Evolutionary conservation across 1,139 yeast genomes (phyloP), one percentile per base, ranked within the genome.

Genomic region (Trichomonascaceae sp.): DNA sequence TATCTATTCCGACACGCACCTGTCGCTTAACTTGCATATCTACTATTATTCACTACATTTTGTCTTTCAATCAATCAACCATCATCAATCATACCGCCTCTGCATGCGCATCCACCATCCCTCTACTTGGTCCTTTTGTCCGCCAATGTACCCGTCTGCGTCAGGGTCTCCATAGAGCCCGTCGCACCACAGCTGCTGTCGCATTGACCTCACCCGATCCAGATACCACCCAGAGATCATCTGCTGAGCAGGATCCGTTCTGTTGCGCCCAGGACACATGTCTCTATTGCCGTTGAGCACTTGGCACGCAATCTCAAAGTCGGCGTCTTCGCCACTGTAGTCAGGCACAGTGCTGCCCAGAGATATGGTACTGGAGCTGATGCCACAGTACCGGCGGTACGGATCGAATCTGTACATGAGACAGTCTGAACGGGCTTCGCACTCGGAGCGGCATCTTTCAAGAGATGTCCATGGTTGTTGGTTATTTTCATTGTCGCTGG

Each of bases 1-100:
- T 87, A 82, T 62, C 67, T 87, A 48, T 84, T 85, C 60, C 75
- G 81, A 44, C 74, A 82, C 57, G 62, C 60, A 9, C 62, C 62
- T 23, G 37, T 50, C 11, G 23, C 23, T 20, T 20, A 20, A 20
- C 33, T 48, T 29, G n/a, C 30, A 15, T 37, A 27, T 23, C 6
- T 27, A 17, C 25, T 30, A 28, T 28, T 16, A 15, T 16, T 4
- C 14, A n/a, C 15, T 26, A 17, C 5, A 18, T 28, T 22, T 15
- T 13, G 9, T 17, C 13, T 16, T 9, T 31, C n/a, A n/a, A 13
- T 25, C 17, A 13, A 22, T 22, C 13, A 30, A 20, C 9, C 11
- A 20, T 20, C 11, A 6, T 35, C 17, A 37, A 20, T 2, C 41
- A 29, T 37, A 41, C 6, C 38, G 29, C 9, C 30, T 25, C 31